A percentile compares a stretch with the other conserved stretches of the same genome.
phyloP scores from a whole-genome alignment of 805 yeast genomes.

The Cyberlindnera mississippiensis region DNA sequence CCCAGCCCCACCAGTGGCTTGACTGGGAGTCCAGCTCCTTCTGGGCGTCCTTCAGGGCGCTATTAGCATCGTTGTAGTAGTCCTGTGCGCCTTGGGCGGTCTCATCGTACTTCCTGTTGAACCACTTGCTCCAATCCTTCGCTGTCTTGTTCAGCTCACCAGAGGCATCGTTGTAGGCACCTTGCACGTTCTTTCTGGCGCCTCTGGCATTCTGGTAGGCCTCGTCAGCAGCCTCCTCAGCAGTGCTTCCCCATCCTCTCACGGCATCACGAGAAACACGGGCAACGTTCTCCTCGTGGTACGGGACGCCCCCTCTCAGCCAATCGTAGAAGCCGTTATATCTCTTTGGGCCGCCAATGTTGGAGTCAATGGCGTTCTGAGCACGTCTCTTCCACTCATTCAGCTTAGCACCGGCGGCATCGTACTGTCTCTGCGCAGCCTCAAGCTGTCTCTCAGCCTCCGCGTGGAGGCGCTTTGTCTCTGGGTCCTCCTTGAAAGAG shows the following conservation, averaged over 20 bases:
- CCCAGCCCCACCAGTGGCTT: slow-evolving; percentile 38
- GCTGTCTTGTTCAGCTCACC: slow-evolving; percentile 10
- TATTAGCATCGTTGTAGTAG: slow-evolving; percentile 30
- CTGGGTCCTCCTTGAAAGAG: slow-evolving; percentile 23
- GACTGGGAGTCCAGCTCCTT: slow-evolving; percentile 31
- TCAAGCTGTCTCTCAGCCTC: slow-evolving; percentile 29
- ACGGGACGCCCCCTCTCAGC: slow-evolving; percentile 25
- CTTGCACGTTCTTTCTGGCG: slow-evolving; percentile 4
- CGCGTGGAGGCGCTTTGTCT: slow-evolving; percentile 21
- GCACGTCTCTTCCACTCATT: slow-evolving; percentile 20
- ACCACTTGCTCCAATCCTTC: slow-evolving; percentile 24
- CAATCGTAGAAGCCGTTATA: slow-evolving; percentile 24
- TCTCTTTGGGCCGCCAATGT: slow-evolving; percentile 4
- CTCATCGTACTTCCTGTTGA: slow-evolving; percentile 23
- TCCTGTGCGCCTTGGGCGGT: slow-evolving; percentile 27
- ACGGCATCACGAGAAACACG: slow-evolving; percentile 33
- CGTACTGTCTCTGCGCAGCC: slow-evolving; percentile 20
- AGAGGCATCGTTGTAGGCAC: slow-evolving; percentile 4
- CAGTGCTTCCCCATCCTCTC: slow-evolving; percentile 46
- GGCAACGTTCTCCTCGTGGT: slow-evolving; percentile 25
- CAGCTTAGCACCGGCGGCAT: slow-evolving; percentile 17
- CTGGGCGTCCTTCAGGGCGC: slow-evolving; percentile 32
- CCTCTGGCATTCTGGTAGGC: slow-evolving; percentile 28
- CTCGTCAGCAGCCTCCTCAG: slow-evolving; percentile 40
- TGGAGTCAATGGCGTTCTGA: slow-evolving; percentile 12